Evolutionary conservation across 1,139 yeast species (phyloP), one percentile per base, ranked within the genome.

Genomic region (Hansenula sp.): DNA sequence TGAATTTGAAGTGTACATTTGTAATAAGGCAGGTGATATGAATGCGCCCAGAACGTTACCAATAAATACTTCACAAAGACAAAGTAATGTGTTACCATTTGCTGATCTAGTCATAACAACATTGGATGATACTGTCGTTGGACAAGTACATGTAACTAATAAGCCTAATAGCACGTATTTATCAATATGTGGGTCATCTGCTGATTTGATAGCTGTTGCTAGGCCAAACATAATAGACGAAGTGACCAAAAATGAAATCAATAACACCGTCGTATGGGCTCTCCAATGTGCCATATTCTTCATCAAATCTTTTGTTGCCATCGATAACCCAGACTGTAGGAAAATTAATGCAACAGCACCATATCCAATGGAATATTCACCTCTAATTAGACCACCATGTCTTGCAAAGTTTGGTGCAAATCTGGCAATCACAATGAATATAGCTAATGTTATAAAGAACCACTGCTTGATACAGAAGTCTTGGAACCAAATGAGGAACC

Each of bases 31-130:
- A 0, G 96, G 96, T 0, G 96, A 85, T 25, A 90, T 71, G 55
- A 89, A 89, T 0, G 95, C 94, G 5, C 96, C 96, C 34, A 88
- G 60, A 40, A 89, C 60, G 58, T 90, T 89, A 2, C 96, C 96
- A 37, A 89, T 74, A 47, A 88, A 80, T 18, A 89, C 96, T 60
- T 88, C 96, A 62, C 94, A 84, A 13, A 88, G 68, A 19, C 96
- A 84, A 45, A 89, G 67, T 24, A 86, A 68, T 50, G 81, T 91
- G 61, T 88, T 87, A 7, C 96, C 96, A 54, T 83, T 81, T 0
- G 95, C 91, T 46, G 73, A 74, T 43, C 77, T 76, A n/a, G 97
- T 89, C 96, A 89, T 88, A 25, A 89, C 91, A 40, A 89, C 96
- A 61, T 89, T 89, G 5, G 91, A 89, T 0, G 93, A 81, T 17